Base-by-base conservation (phyloP, 371 early-diverging fungal genomes). In the Conidiobolus incongruus region DNA sequence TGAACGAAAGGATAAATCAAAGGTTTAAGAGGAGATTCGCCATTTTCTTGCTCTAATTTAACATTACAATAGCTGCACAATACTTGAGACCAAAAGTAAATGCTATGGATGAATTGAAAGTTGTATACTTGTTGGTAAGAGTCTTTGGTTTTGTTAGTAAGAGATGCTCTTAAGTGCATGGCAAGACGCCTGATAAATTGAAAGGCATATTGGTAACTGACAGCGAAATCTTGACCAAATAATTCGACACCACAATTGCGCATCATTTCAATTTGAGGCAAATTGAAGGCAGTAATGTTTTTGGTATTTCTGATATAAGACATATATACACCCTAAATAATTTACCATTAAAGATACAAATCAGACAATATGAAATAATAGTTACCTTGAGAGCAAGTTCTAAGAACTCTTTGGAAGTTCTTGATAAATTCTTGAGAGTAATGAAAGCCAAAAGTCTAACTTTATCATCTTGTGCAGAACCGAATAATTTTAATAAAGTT, bases 51-150 rank as follows among this genome's bases (percentile, higher is more conserved):
- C 30, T 46, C 20, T 15, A 40, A n/a, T 40, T 28, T 20, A 29
- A 45, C 19, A 23, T 61, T 58, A 44, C 77, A 77, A 55, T 77
- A 72, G 17, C 75, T 73, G 12, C 73, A 56, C 41, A 90, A 51
- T 0, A 89, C 78, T 41, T 79, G 73, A 16, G 82, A 52, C 92
- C 92, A 91, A 44, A 88, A 74, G 50, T 75, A 71, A 45, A 93
- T 61, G 45, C 81, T 77, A 58, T 87, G 84, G 30, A 91, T 56
- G 53, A 73, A 91, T 63, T 87, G 90, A 92, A 92, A 91, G 63
- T 86, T 85, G 68, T 91, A 90, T 19, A 91, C 81, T 4, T 69
- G 51, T 43, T 73, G 72, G 68, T 72, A 82, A 7, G 81, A 69
- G 49, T 87, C 86, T 34, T 76, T 75, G 38, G 76, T 77, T 43